Percentiles rank a stretch among this genome's conserved stretches.
Evolutionary conservation across 805 yeast genomes (phyloP).

Genomic region (Ogataea corticis): DNA sequence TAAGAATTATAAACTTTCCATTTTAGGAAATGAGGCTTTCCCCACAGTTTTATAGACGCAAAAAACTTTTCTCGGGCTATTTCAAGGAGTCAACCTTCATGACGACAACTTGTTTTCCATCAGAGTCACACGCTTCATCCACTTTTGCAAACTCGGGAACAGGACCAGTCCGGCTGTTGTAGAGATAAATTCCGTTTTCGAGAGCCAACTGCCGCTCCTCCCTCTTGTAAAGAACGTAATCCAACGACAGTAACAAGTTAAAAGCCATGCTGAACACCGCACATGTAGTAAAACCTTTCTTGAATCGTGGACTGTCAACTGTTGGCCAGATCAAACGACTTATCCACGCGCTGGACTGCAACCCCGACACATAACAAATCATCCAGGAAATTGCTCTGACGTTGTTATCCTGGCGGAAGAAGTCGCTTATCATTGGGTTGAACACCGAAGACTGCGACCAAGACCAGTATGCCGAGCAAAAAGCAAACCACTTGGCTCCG

Average conservation of each 20-base stretch:
- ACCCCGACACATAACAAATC: conserved; percentile 52
- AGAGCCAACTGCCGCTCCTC: conserved; percentile 49
- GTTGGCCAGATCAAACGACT: conserved; percentile 43
- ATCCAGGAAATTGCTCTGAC: conserved; percentile 58
- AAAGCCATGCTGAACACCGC: conserved; percentile 40
- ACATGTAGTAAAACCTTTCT: conserved; percentile 52
- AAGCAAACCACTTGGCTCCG: conserved; percentile 66
- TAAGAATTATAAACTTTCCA: conserved; percentile 1
- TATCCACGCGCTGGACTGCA: conserved; percentile 38
- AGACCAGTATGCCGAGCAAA: conserved; percentile 57
- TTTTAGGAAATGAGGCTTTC: conserved; percentile 4
- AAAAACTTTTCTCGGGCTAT: too few relatives aligned
- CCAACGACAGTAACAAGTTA: conserved; percentile 20
- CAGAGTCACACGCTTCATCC: neutral
- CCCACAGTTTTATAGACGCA: neutral
- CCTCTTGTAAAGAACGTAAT: conserved; percentile 45
- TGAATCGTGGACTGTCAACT: conserved; percentile 55
- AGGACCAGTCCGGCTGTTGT: conserved; percentile 34
- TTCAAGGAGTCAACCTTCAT: too few relatives aligned
- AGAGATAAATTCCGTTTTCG: conserved; percentile 49
- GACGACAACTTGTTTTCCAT: too few relatives aligned
- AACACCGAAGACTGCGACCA: conserved; percentile 66
- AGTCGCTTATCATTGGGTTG: conserved; percentile 58
- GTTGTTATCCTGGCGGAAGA: conserved; percentile 56
- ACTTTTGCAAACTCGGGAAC: conserved; percentile 8